Conservation (phyloP, 805 yeast genomes). For the Candida ascalaphidarum region DNA sequence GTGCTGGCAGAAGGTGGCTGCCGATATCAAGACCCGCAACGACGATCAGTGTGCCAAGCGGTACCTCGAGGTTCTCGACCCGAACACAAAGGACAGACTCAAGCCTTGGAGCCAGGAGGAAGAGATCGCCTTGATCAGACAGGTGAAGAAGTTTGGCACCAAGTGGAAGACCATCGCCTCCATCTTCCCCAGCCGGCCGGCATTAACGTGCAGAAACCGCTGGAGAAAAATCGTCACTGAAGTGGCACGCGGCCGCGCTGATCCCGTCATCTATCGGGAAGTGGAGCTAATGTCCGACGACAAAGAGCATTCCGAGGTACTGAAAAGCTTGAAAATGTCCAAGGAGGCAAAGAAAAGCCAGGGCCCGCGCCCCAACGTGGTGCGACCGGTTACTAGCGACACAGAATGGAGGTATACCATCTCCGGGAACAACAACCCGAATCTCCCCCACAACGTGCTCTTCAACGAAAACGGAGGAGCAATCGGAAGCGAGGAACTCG, state of each 20-base stretch:
- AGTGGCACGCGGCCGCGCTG: slow-evolving; percentile 61
- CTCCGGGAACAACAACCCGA: slow-evolving; percentile 17
- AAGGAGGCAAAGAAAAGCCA: slow-evolving; percentile 1
- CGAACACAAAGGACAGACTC: slow-evolving; percentile 65
- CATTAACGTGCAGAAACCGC: slow-evolving; percentile 83
- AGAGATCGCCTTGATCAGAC: slow-evolving; percentile 59
- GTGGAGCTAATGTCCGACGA: slow-evolving; percentile 37
- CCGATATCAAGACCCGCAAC: slow-evolving; percentile 72
- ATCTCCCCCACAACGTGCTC: slow-evolving; percentile 13
- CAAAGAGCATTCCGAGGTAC: slow-evolving; percentile 1
- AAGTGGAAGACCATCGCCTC: slow-evolving; percentile 79
- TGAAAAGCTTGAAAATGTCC: not conserved
- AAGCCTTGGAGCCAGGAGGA: slow-evolving; percentile 76
- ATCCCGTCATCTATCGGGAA: slow-evolving; percentile 44
- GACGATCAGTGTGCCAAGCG: slow-evolving; percentile 94
- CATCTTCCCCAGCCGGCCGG: slow-evolving; percentile 71
- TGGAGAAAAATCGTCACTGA: slow-evolving; percentile 84
- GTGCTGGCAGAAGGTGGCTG: slow-evolving; percentile 78
- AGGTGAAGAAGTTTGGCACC: slow-evolving; percentile 69
- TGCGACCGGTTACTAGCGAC: slow-evolving; percentile 7
- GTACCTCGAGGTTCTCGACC: slow-evolving; percentile 82
- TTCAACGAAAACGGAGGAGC: slow-evolving; percentile 33
- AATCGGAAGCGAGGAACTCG: slow-evolving; percentile 46
- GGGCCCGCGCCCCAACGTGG: not conserved
- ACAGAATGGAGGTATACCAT: slow-evolving; percentile 61